A percentile compares a stretch with the other conserved stretches of the same genome.
These are phyloP conservation scores for Cladosporium halotolerans DNA, from an alignment of 2,329 filamentous ascomycete species.

Conservation along the genomic window DNA sequence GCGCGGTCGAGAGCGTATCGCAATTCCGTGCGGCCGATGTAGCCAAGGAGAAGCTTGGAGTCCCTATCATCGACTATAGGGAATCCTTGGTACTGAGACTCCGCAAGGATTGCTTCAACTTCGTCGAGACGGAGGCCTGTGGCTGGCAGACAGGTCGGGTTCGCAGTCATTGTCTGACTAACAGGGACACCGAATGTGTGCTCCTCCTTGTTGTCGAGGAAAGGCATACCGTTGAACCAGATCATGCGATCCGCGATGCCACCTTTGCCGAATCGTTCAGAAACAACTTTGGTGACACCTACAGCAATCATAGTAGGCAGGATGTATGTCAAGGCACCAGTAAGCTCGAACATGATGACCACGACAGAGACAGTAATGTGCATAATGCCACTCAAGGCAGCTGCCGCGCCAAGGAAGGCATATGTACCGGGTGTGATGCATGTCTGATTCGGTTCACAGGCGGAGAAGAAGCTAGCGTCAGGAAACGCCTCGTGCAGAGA, in stretches of 20 bases:
- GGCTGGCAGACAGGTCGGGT: conserved; percentile 67
- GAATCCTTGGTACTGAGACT: conserved; percentile 85
- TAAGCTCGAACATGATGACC: conserved; percentile 99
- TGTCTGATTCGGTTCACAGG: conserved; percentile 83
- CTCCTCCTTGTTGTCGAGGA: conserved; percentile 94
- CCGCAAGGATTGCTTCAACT: conserved; percentile 67
- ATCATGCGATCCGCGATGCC: conserved; percentile 98
- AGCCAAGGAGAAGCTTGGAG: conserved; percentile 72
- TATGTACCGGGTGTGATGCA: conserved; percentile 98
- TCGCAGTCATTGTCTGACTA: conserved; percentile 70
- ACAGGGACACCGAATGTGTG: conserved; percentile 95
- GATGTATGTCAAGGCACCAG: conserved; percentile 94
- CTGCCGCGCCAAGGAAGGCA: conserved; percentile 86
- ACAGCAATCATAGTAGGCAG: conserved; percentile 98
- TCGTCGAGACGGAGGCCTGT: conserved; percentile 68
- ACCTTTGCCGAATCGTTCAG: conserved; percentile 86
- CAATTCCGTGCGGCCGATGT: conserved; percentile 87
- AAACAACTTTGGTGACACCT: conserved; percentile 89
- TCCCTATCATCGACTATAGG: conserved; percentile 74
- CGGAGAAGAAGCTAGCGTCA: conserved; percentile 73
- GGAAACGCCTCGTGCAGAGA: conserved; percentile 80
- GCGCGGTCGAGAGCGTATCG: conserved; percentile 82
- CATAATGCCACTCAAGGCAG: conserved; percentile 93
- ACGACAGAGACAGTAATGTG: conserved; percentile 95
- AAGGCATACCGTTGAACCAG: conserved; percentile 96